Percentiles rank a stretch among this genome's conserved stretches.
Conservation (phyloP, 2,329 filamentous ascomycete species). For the Graphiopsis chlorocephala region DNA sequence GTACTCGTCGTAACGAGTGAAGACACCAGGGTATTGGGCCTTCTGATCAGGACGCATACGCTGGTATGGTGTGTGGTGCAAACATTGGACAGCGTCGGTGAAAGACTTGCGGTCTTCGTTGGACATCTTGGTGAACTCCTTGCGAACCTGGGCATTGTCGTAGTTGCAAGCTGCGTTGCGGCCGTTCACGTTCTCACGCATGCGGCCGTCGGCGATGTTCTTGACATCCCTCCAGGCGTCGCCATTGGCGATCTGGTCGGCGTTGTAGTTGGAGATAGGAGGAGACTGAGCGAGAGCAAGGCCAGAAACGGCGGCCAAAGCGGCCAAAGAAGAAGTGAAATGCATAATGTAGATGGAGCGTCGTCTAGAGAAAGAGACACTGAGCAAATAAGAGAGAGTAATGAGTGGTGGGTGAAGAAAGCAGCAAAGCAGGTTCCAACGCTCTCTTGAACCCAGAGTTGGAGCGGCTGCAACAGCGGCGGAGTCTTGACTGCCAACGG, state of each 20-base stretch:
- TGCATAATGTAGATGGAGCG: slow-evolving; percentile 6
- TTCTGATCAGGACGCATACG: slow-evolving; percentile 12
- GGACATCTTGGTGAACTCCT: slow-evolving; percentile 17
- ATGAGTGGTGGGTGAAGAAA: slow-evolving; percentile 9
- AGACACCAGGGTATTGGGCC: slow-evolving; percentile 19
- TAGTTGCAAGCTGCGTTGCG: slow-evolving; percentile 18
- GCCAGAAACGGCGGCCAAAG: slow-evolving; percentile 12
- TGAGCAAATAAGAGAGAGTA: slow-evolving; percentile 12
- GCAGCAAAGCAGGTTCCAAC: background rate
- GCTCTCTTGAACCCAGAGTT: slow-evolving; percentile 10
- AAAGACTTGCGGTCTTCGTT: slow-evolving; percentile 19
- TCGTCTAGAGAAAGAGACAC: slow-evolving; percentile 6
- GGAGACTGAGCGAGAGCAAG: slow-evolving; percentile 14
- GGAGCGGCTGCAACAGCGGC: background rate
- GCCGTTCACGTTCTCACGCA: slow-evolving; percentile 15
- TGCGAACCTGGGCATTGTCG: slow-evolving; percentile 17
- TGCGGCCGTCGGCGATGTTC: slow-evolving; percentile 13
- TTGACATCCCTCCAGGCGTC: slow-evolving; percentile 16
- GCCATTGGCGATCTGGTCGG: slow-evolving; percentile 19
- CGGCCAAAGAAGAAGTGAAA: slow-evolving; percentile 11
- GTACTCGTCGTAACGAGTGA: slow-evolving; percentile 24
- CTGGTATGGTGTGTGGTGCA: slow-evolving; percentile 19
- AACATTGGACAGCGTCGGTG: slow-evolving; percentile 20
- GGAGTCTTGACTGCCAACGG: slow-evolving; percentile 6
- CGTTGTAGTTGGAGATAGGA: slow-evolving; percentile 15